These are phyloP conservation scores for Suillus ampliporus DNA, from an alignment of 768 basidiomycete genomes.

Conservation along the genomic window DNA sequence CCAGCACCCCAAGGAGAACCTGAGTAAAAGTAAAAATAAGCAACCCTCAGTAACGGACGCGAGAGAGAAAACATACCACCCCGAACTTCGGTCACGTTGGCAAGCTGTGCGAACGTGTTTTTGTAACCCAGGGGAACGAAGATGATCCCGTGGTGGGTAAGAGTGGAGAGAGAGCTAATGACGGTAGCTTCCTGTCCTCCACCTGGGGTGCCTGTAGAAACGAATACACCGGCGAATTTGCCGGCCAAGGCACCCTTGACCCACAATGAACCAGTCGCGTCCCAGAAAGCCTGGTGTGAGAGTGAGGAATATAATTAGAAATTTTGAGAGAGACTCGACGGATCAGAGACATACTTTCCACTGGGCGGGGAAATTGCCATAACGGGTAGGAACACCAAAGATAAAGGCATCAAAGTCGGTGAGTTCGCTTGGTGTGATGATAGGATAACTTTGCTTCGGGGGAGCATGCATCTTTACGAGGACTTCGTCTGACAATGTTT, in stretches of 20 bases:
- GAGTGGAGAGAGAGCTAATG: slow-evolving; percentile 55
- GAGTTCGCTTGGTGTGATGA: slow-evolving; percentile 62
- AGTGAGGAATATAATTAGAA: slow-evolving; percentile 11
- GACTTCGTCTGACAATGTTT: slow-evolving; percentile 77
- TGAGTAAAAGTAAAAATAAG: slow-evolving; percentile 27
- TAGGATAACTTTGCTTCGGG: slow-evolving; percentile 72
- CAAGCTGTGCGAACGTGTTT: slow-evolving; percentile 47
- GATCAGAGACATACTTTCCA: slow-evolving; percentile 60
- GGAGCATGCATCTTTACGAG: slow-evolving; percentile 73
- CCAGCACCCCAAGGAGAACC: slow-evolving; percentile 84
- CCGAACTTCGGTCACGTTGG: slow-evolving; percentile 53
- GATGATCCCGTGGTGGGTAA: slow-evolving; percentile 75
- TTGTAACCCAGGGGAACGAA: slow-evolving; percentile 77
- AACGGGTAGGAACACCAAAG: slow-evolving; percentile 81
- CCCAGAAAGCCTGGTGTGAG: slow-evolving; percentile 67
- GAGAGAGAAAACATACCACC: slow-evolving; percentile 53
- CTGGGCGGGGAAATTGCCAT: slow-evolving; percentile 80
- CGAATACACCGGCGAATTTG: slow-evolving; percentile 78
- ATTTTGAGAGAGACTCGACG: not conserved
- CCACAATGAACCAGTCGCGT: slow-evolving; percentile 76
- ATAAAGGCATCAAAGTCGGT: slow-evolving; percentile 71
- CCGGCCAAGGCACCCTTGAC: slow-evolving; percentile 61
- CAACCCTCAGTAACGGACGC: not conserved
- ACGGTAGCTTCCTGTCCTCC: slow-evolving; percentile 81
- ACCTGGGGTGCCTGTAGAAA: slow-evolving; percentile 73